These are phyloP conservation scores for Pyrus communis DNA, from an alignment of 306 rosid species.

Conservation along the genomic window DNA sequence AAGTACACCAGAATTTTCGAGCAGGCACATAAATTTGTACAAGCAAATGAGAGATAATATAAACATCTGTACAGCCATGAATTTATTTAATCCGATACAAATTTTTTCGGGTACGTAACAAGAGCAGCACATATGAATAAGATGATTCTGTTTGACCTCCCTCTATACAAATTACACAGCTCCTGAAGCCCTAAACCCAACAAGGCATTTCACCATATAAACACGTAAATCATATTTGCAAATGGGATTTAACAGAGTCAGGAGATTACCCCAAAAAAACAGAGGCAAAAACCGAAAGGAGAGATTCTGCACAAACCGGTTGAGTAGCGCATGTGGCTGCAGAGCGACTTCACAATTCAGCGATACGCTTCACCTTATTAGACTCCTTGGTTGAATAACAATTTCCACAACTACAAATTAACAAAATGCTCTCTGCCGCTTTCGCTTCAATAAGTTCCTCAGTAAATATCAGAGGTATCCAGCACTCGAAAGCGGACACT, in stretches of 20 bases:
- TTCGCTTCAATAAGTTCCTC: constrained; percentile 23
- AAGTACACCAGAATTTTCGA: no score
- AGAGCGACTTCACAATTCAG: constrained; percentile 43
- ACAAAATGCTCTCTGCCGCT: constrained; percentile 42
- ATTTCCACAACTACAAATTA: constrained; percentile 42
- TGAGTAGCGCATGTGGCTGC: constrained; percentile 34
- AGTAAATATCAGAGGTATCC: constrained; percentile 27
- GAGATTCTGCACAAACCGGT: constrained; percentile 45
- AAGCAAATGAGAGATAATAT: not conserved
- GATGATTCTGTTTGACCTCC: constrained; percentile 14
- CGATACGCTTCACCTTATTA: constrained; percentile 57
- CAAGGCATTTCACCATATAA: constrained; percentile 24
- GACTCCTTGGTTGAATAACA: constrained; percentile 39
- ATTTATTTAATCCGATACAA: constrained; percentile 4
- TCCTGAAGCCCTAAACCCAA: constrained; percentile 7
- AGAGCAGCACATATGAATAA: constrained; percentile 11
- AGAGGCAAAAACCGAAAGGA: constrained; percentile 22
- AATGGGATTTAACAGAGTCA: constrained; percentile 28
- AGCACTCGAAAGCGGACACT: constrained; percentile 12
- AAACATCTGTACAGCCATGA: constrained; percentile 27
- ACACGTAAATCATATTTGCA: constrained; percentile 33
- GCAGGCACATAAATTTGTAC: no score
- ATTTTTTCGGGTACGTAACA: not conserved
- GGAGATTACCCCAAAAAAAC: constrained; percentile 6
- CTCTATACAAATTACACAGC: constrained; percentile 38